phyloP scores from a whole-genome alignment of 2,329 filamentous ascomycete species.

The Exophiala bonariae region DNA sequence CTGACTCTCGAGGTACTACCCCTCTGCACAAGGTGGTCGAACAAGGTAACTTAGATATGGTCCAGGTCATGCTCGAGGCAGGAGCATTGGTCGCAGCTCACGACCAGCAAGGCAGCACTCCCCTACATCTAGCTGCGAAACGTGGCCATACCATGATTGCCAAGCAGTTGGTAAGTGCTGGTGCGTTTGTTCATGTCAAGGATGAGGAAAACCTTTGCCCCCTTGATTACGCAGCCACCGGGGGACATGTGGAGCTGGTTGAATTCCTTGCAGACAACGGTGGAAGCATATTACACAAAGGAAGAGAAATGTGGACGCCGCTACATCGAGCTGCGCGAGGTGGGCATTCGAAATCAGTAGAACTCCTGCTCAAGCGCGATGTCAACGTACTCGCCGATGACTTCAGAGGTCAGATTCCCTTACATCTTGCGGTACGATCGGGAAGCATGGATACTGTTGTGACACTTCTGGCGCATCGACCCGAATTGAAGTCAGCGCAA shows the following conservation, averaged over 20 bases:
- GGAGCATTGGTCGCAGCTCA: constrained; percentile 29
- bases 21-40: constrained; percentile 30
- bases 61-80: constrained; percentile 27
- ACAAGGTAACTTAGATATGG: constrained; percentile 28
- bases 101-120: constrained; percentile 20
- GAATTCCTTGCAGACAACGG: constrained; percentile 28
- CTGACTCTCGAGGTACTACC: constrained; percentile 24
- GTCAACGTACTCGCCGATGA: constrained; percentile 30
- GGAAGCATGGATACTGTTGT: constrained; percentile 20
- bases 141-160: constrained; percentile 21
- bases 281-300: constrained; percentile 29
- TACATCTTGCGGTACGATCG: constrained; percentile 26
- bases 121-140: constrained; percentile 24
- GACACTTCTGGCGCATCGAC: constrained; percentile 20
- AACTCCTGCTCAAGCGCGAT: constrained; percentile 30
- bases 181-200: constrained; percentile 20
- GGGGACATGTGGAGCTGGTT: constrained; percentile 20
- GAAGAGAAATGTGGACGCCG: constrained; percentile 30
- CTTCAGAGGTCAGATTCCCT: constrained; percentile 16
- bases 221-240: constrained; percentile 26
- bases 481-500: constrained; percentile 15
- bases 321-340: constrained; percentile 32
- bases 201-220: constrained; percentile 21
- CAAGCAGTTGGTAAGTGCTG: constrained; percentile 17
- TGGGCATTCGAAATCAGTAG: constrained; percentile 31